Conservation (phyloP, 1,139 yeast species). For the Blastobotrys buckinghamii region DNA sequence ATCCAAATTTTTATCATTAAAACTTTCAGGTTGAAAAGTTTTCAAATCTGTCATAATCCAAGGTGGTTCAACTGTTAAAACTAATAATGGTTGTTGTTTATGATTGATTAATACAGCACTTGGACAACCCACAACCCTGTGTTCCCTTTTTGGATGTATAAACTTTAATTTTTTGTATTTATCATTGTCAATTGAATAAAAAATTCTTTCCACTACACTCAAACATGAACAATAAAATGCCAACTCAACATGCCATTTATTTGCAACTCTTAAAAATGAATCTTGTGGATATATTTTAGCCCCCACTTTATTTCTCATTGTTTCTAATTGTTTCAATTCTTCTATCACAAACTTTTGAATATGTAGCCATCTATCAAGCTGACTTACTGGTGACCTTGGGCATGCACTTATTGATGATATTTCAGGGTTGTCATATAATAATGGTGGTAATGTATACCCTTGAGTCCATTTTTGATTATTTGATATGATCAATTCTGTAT, state of each 20-base stretch:
- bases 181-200: background rate
- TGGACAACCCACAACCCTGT: slow-evolving; percentile 2
- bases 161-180: background rate
- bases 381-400: background rate
- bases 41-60: background rate
- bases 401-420: background rate
- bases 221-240: slow-evolving; percentile 5
- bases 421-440: background rate
- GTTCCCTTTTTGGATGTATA: slow-evolving; percentile 1
- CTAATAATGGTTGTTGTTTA: background rate
- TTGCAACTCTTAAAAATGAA: background rate
- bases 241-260: slow-evolving; percentile 6
- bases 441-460: slow-evolving; percentile 1
- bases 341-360: slow-evolving; percentile 4
- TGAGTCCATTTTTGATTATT: slow-evolving; percentile 5
- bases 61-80: slow-evolving; percentile 2
- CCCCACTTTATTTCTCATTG: background rate
- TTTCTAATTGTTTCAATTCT: background rate
- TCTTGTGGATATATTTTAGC: background rate
- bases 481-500: background rate
- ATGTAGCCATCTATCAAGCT: slow-evolving; percentile 1
- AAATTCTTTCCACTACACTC: slow-evolving; percentile 1
- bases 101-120: slow-evolving; percentile 3
- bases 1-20: background rate
- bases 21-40: background rate